Percentiles rank a stretch among this genome's conserved stretches.
Conservation (phyloP, 257 asterid species). For the Agastache rugosa region DNA sequence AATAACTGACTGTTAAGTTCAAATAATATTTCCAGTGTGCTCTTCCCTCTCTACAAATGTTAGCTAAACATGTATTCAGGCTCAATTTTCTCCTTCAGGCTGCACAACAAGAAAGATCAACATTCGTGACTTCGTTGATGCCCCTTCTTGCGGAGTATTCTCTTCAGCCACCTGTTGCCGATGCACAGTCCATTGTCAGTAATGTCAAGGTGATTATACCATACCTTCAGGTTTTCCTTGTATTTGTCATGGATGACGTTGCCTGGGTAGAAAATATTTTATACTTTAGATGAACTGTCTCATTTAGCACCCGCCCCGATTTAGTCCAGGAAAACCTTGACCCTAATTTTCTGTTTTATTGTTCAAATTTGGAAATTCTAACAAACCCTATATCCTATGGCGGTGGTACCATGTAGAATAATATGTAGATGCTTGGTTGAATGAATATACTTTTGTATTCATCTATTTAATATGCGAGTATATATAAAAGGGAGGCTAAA, state of each 20-base stretch:
- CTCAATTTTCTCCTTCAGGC: constrained; percentile 67
- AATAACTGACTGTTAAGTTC: constrained; percentile 18
- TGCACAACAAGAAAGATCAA: constrained; percentile 91
- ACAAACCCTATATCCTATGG: not conserved
- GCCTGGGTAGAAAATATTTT: not conserved
- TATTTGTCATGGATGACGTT: constrained; percentile 34
- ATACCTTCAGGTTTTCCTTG: constrained; percentile 26
- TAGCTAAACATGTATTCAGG: constrained; percentile 40
- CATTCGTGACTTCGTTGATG: constrained; percentile 74
- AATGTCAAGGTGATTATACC: constrained; percentile 73
- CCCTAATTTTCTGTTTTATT: no score
- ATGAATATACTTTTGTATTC: not conserved
- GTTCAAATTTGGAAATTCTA: not conserved
- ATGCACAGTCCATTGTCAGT: constrained; percentile 97
- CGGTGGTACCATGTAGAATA: not conserved
- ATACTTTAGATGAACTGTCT: constrained; percentile 33
- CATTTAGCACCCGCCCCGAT: not conserved
- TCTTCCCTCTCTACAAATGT: constrained; percentile 30
- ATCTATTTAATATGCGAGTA: not conserved
- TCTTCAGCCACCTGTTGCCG: constrained; percentile 84
- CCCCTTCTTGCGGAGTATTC: constrained; percentile 97
- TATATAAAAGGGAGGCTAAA: not conserved
- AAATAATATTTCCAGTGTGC: constrained; percentile 19
- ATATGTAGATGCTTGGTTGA: not conserved
- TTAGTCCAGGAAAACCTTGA: not conserved